These are phyloP conservation scores for Ustilaginoidea virens DNA, from an alignment of 2,329 filamentous ascomycete genomes.

Conservation along the genomic window DNA sequence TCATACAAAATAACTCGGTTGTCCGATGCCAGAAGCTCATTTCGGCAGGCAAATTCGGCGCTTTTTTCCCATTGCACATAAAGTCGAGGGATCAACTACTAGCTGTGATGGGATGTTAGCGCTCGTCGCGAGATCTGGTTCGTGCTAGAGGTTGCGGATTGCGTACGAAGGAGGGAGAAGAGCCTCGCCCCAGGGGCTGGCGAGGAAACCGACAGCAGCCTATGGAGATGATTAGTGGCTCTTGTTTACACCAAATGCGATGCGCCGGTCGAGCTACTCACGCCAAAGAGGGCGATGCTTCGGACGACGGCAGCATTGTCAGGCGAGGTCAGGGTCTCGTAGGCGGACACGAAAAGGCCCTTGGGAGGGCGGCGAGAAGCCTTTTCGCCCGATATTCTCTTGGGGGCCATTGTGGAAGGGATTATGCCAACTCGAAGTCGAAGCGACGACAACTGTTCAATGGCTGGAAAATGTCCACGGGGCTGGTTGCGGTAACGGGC, in stretches of 20 bases:
- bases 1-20: too few relatives aligned
- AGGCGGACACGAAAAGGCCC: slow-evolving; percentile 41
- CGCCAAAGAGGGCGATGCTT: slow-evolving; percentile 52
- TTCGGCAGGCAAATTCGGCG: too few relatives aligned
- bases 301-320: slow-evolving; percentile 56
- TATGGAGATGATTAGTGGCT: slow-evolving; percentile 5
- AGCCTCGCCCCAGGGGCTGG: slow-evolving; percentile 51
- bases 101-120: slow-evolving; percentile 1
- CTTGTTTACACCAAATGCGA: not conserved
- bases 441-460: not conserved
- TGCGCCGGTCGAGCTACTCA: slow-evolving; percentile 24
- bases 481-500: too few relatives aligned
- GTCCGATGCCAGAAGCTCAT: too few relatives aligned
- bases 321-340: slow-evolving; percentile 45
- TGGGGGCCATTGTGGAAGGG: slow-evolving; percentile 40
- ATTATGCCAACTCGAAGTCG: not conserved
- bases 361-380: slow-evolving; percentile 25
- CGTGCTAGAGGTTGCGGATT: not conserved
- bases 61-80: too few relatives aligned
- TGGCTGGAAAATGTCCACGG: slow-evolving; percentile 1
- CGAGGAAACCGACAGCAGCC: slow-evolving; percentile 41
- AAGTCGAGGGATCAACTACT: too few relatives aligned
- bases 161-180: slow-evolving; percentile 51
- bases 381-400: slow-evolving; percentile 38
- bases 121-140: not conserved